Base-by-base conservation (phyloP, 805 yeast species). In the Jamesozyma jinghongensis region DNA sequence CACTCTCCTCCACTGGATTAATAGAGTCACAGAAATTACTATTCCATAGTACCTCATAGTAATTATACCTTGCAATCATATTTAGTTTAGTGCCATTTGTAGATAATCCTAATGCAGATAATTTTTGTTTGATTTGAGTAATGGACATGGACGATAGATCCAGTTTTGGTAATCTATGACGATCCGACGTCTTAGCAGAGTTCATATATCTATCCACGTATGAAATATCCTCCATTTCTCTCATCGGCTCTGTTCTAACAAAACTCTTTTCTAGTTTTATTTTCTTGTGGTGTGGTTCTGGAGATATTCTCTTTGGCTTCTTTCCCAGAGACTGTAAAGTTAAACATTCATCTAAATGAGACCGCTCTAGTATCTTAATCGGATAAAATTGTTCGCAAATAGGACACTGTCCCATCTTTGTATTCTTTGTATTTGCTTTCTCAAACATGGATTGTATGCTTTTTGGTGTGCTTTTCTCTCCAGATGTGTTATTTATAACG, bases 31-130 rank as follows among this genome's bases (percentile, higher is more conserved):
- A 48, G 36, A 56, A 70, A 53, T 86, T 86, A 11, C 95, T 79
- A 54, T 88, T 88, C 77, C 80, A 82, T 10, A 86, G 54, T 26
- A 79, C 75, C 41, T 81, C 76, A 65, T 78, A 88, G 48, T 87
- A 90, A 46, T 76, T 79, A 54, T 83, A 83, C 32, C 97, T 63
- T 16, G 72, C 62, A 45, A 84, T 88, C 50, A 87, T 53, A 47
- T 75, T 79, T 13, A 62, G 62, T 44, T 85, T 67, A 1, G 80
- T 61, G 0, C 97, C 97, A 8, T 56, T 59, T 0, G 76, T 67
- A 0, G 87, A 73, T 5, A 88, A 58, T 12, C 75, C 74, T 18
- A 75, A 56, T 6, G 71, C 67, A 1, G 67, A 38, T 13, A 88
- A 63, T 53, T 77, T 78, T 35, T 74, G 77, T 48, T 78, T 78